A percentile compares a stretch with the other conserved stretches of the same genome.
phyloP scores from a whole-genome alignment of 331 rosid genomes.

The Saraca asoca region DNA sequence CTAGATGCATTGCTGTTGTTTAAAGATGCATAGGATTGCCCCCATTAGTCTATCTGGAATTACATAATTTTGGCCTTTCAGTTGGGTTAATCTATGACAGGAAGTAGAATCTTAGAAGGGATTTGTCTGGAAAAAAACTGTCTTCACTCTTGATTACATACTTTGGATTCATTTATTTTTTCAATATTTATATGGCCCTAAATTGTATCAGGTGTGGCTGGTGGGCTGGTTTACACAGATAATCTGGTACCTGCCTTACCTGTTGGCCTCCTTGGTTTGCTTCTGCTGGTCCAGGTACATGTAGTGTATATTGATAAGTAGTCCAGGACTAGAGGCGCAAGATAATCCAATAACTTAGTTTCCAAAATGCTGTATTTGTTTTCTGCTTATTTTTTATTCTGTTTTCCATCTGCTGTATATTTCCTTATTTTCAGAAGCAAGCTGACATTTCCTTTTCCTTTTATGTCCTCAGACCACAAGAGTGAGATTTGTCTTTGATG shows the following conservation, averaged over 20 bases:
- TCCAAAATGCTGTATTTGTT: neutral
- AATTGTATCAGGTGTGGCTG: constrained; percentile 68
- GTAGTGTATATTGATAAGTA: neutral
- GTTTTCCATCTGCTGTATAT: neutral
- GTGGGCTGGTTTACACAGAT: constrained; percentile 76
- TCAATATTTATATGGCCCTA: constrained; percentile 2
- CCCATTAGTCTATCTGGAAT: constrained; percentile 11
- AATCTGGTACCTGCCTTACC: constrained; percentile 82
- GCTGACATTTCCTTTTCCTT: constrained; percentile 23
- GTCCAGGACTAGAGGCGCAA: neutral
- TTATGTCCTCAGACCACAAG: constrained; percentile 70
- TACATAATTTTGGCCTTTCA: neutral
- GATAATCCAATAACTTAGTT: neutral
- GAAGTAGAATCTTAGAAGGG: too few species aligned
- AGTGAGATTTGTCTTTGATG: constrained; percentile 86
- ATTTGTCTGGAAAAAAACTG: too few species aligned
- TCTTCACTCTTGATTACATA: constrained; percentile 14
- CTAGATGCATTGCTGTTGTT: too few species aligned
- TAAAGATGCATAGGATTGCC: neutral
- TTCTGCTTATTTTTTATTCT: constrained; percentile 5
- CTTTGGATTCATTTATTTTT: neutral
- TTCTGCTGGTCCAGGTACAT: constrained; percentile 84
- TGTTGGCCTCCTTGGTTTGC: constrained; percentile 85
- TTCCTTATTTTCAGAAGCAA: constrained; percentile 18
- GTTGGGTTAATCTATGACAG: neutral